These are phyloP conservation scores for Geum urbanum DNA, from an alignment of 306 rosid genomes.

Conservation along the genomic window DNA sequence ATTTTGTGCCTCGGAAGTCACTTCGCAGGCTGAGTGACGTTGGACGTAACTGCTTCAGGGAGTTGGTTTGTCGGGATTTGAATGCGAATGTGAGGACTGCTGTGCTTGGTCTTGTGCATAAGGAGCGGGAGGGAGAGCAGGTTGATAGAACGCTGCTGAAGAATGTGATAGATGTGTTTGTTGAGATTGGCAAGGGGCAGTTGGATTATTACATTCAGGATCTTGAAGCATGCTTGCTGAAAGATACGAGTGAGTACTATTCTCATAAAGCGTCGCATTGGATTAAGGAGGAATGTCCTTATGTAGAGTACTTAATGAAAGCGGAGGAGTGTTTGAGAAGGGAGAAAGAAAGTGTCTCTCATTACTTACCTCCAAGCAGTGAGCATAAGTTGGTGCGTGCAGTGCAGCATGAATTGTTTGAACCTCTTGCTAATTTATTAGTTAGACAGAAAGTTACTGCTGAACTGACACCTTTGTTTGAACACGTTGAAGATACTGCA, in stretches of 20 bases:
- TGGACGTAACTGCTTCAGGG: slow-evolving; percentile 26
- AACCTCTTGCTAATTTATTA: slow-evolving; percentile 47
- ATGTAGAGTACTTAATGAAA: slow-evolving; percentile 59
- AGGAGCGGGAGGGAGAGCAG: slow-evolving; percentile 69
- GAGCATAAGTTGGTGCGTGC: slow-evolving; percentile 5
- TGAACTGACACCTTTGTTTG: slow-evolving; percentile 56
- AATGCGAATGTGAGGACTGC: slow-evolving; percentile 38
- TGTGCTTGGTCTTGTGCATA: slow-evolving; percentile 45
- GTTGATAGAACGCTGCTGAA: slow-evolving; percentile 52
- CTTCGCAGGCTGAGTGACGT: slow-evolving; percentile 22
- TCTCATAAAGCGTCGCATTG: slow-evolving; percentile 50
- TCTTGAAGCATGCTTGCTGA: slow-evolving; percentile 54
- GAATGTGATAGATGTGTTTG: slow-evolving; percentile 49
- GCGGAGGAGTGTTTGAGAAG: slow-evolving; percentile 30
- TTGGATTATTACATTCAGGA: slow-evolving; percentile 45
- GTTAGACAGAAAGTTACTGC: slow-evolving; percentile 58
- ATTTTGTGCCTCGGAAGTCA: slow-evolving; percentile 18
- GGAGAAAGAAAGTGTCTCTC: slow-evolving; percentile 30
- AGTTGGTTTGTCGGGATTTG: slow-evolving; percentile 28
- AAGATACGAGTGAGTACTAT: slow-evolving; percentile 47
- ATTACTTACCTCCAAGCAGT: slow-evolving; percentile 6
- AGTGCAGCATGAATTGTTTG: slow-evolving; percentile 36
- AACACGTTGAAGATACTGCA: slow-evolving; percentile 58
- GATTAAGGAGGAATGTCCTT: slow-evolving; percentile 48
- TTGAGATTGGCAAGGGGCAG: slow-evolving; percentile 56